A percentile compares a stretch with the other conserved stretches of the same genome.
Evolutionary conservation across 257 asterid species (phyloP).

Genomic region (Vinca minor): DNA sequence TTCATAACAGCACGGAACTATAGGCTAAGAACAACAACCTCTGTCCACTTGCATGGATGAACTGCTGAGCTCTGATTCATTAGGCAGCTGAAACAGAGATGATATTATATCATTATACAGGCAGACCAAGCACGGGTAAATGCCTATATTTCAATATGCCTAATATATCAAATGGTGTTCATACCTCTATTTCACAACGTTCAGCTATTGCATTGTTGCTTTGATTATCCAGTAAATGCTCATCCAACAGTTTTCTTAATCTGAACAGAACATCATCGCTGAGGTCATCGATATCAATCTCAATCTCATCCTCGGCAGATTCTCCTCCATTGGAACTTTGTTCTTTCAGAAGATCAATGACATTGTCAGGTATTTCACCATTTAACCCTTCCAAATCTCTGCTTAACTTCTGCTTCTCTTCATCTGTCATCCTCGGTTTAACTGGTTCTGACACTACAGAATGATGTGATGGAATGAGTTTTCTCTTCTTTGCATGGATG

Average conservation of each 20-base stretch:
- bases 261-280: conserved; percentile 50
- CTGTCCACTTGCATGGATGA: conserved; percentile 71
- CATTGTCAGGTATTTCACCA: conserved; percentile 52
- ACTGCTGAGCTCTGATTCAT: conserved; percentile 80
- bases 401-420: conserved; percentile 50
- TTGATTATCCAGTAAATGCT: conserved; percentile 42
- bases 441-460: conserved; percentile 34
- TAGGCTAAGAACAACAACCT: conserved; percentile 47
- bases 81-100: conserved; percentile 59
- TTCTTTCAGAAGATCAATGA: conserved; percentile 49
- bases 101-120: conserved; percentile 7
- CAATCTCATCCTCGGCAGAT: conserved; percentile 66
- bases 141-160: too few relatives aligned
- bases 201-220: conserved; percentile 42
- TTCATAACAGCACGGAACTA: conserved; percentile 9
- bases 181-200: conserved; percentile 82
- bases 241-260: conserved; percentile 58
- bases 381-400: conserved; percentile 42
- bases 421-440: conserved; percentile 50
- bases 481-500: conserved; percentile 50
- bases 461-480: conserved; percentile 41
- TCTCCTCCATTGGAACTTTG: conserved; percentile 44
- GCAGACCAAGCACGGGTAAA: background rate
- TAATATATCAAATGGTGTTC: background rate
- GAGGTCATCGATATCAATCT: conserved; percentile 65